Base-by-base conservation (phyloP, 345 rosid species). In the Schrenkiella parvula region DNA sequence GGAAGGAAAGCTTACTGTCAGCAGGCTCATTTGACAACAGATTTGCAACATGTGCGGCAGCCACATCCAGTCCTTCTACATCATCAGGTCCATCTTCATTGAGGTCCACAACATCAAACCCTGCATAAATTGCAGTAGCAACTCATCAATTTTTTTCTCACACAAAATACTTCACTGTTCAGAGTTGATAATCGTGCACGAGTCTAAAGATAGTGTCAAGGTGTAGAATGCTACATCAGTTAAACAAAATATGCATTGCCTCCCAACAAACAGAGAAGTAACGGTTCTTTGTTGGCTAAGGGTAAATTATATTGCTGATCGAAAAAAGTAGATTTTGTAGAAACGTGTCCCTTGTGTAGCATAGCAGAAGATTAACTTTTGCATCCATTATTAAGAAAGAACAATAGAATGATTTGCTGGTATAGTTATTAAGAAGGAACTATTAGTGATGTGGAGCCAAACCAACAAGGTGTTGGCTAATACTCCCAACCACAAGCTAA, bases 31-130 rank as follows among this genome's bases (percentile, higher is more conserved):
- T 86, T 5, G 98, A 87, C 81, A 95, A 77, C 79, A 95, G 77
- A 79, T 86, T 95, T 61, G 91, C 91, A 65, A 89, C 99, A 85
- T 95, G 98, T 55, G 91, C 86, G 54, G 96, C 98, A 25, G 99
- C 84, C 61, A 90, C 87, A 83, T 95, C 96, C 84, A 95, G 68
- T 38, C 98, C 98, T 81, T 85, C 92, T 31, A 82, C 23, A 79
- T 95, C 99, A 84, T 91, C 98, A 43, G 86, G 80, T 75, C 86
- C 93, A 76, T 89, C 82, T 81, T 91, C 99, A 42, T 86, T 87
- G 69, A 91, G 77, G 54, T 90, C 93, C 71, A 85, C 89, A 55
- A 91, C 95, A 71, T 91, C 92, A 82, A 91, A 95, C 99, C 99
- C 99, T 95, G 80, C 76, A 70, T 66, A 46, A 69, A 72, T 44